Evolutionary conservation across 2,329 filamentous ascomycete species (phyloP), one percentile per base, ranked within the genome.

Genomic region (Chrysoporthe cubensis): DNA sequence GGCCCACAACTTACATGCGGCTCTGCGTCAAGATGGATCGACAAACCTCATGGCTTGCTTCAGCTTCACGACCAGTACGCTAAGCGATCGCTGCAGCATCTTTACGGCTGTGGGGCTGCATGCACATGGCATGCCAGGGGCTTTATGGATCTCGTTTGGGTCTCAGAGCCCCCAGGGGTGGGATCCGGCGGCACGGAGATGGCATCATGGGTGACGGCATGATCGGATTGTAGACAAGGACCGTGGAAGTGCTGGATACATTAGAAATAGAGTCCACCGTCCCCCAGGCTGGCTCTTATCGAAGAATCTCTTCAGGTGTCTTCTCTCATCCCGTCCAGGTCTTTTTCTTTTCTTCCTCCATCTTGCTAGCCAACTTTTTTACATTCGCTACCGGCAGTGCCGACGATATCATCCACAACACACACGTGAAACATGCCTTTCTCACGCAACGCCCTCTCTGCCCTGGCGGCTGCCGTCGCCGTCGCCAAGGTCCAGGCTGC

Each of bases 401-500:
- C 52, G 65, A 62, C 32, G 61, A 43, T 9, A 44, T 32, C 48
- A 26, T 21, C 9, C 34, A 21, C 21, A 57, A 42, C 32, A 9
- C 40, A 59, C 40, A 18, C 26, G 13, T 34, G 11, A 43, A 66
- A 61, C 0, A 69, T 69, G 67, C 13, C 67, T 61, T 62, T 64
- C 46, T 44, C 64, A 26, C 60, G 62, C 61, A 62, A 62, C 16
- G 52, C 62, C 21, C 34, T 69, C 56, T 64, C 65, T 48, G 67
- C 67, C 61, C 50, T 69, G 21, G 67, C 65, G 56, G 56, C 57
- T 13, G 64, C 58, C 21, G 54, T 61, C 72, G 75, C 77, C 16
- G 37, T 48, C 37, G 60, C 26, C n/a, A 64, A 62, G 60, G 67
- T 68, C 64, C 43, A 69, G 66, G 75, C 77, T 7, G 77, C 76